These are phyloP conservation scores for Sporothrix humicola DNA, from an alignment of 2,329 filamentous ascomycete genomes.

Conservation along the genomic window DNA sequence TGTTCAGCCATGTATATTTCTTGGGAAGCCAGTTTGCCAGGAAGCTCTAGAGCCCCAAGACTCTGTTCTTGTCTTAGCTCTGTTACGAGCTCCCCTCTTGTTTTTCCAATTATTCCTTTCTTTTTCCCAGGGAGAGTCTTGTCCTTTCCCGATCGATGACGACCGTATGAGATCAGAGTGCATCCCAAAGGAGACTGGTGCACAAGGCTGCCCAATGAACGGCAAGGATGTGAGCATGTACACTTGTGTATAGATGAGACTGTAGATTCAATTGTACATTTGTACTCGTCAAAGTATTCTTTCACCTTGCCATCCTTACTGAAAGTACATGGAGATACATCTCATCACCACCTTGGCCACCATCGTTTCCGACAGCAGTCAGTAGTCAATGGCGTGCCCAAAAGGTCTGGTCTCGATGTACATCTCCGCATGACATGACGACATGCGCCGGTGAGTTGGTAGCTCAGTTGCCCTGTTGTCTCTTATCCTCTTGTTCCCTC, in stretches of 20 bases:
- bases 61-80: not conserved
- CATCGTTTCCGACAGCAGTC: conserved; percentile 5
- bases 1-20: too few species aligned
- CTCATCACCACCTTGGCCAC: not conserved
- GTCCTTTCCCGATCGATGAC: conserved; percentile 27
- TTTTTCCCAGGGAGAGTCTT: not conserved
- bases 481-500: not conserved
- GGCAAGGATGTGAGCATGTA: conserved; percentile 14
- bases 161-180: conserved; percentile 27
- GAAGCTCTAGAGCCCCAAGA: not conserved
- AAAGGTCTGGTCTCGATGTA: not conserved
- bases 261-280: not conserved
- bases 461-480: too few species aligned
- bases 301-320: too few species aligned
- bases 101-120: not conserved
- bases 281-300: too few species aligned
- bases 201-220: not conserved
- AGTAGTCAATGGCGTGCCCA: conserved; percentile 5
- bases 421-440: conserved; percentile 10
- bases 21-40: too few species aligned
- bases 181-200: not conserved
- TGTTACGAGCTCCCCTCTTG: not conserved
- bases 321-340: not conserved
- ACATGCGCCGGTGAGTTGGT: not conserved
- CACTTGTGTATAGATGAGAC: not conserved